Percentiles rank a stretch among this genome's conserved stretches.
These are phyloP conservation scores for Solanum medicagineum DNA, from an alignment of 257 asterid genomes.

Conservation along the genomic window DNA sequence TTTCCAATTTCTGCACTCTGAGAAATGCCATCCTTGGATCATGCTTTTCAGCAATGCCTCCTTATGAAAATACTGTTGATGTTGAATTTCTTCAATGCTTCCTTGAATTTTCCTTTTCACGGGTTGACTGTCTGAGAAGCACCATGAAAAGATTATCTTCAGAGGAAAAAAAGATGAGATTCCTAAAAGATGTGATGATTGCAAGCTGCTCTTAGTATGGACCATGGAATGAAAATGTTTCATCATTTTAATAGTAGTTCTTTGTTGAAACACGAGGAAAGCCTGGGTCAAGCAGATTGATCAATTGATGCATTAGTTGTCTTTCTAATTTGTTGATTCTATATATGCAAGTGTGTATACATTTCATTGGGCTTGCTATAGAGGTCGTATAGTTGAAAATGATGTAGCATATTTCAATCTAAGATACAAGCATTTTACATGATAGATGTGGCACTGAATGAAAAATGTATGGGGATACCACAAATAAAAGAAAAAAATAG, in stretches of 20 bases:
- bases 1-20: not conserved
- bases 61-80: not conserved
- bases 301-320: not conserved
- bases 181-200: not conserved
- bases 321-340: not conserved
- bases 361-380: not conserved
- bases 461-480: not conserved
- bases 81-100: not conserved
- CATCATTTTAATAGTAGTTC: not conserved
- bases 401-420: not conserved
- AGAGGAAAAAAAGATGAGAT: not conserved
- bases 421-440: not conserved
- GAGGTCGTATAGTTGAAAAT: not conserved
- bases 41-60: not conserved
- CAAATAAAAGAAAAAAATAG: too few species aligned
- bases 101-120: not conserved
- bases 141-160: not conserved
- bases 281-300: not conserved
- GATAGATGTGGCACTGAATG: not conserved
- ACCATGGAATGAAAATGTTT: not conserved
- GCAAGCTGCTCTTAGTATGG: not conserved
- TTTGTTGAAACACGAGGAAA: not conserved
- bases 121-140: not conserved
- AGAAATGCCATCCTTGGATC: not conserved
- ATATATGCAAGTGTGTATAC: not conserved